phyloP scores from a whole-genome alignment of 441 rosid species.

The Bocquillonia castaneifolia region DNA sequence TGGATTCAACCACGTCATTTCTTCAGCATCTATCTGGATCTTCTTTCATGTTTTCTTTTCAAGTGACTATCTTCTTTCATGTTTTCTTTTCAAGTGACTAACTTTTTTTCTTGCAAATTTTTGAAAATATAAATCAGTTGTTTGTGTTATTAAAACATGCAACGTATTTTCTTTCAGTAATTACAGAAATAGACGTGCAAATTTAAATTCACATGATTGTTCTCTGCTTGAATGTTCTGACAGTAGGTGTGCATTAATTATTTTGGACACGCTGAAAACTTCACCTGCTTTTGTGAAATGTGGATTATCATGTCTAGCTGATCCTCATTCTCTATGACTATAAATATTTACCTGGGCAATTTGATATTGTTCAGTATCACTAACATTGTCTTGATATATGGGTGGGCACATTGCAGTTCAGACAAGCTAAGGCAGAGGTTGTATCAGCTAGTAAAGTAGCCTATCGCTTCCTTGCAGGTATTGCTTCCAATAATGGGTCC shows the following conservation, averaged over 20 bases:
- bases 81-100: not conserved
- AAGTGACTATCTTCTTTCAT: not conserved
- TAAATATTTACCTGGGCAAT: not conserved
- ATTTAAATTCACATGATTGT: not conserved
- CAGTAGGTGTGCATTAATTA: not conserved
- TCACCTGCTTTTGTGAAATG: no score
- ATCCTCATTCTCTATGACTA: not conserved
- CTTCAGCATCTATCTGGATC: not conserved
- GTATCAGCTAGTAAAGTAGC: slow-evolving; percentile 96
- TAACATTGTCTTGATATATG: not conserved
- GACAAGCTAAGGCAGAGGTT: slow-evolving; percentile 94
- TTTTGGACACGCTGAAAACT: not conserved
- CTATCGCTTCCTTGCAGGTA: slow-evolving; percentile 71
- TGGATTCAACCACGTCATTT: not conserved
- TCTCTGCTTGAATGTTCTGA: not conserved
- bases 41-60: not conserved
- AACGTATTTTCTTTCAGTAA: not conserved
- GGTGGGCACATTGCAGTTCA: slow-evolving; percentile 50
- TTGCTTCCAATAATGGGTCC: slow-evolving; percentile 42
- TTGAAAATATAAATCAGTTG: not conserved
- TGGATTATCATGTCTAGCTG: not conserved
- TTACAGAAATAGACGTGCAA: not conserved
- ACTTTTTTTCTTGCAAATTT: not conserved
- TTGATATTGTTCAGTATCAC: not conserved
- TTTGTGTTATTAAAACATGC: not conserved